These are phyloP conservation scores for Suillus spraguei DNA, from an alignment of 768 basidiomycete genomes.

Conservation along the genomic window DNA sequence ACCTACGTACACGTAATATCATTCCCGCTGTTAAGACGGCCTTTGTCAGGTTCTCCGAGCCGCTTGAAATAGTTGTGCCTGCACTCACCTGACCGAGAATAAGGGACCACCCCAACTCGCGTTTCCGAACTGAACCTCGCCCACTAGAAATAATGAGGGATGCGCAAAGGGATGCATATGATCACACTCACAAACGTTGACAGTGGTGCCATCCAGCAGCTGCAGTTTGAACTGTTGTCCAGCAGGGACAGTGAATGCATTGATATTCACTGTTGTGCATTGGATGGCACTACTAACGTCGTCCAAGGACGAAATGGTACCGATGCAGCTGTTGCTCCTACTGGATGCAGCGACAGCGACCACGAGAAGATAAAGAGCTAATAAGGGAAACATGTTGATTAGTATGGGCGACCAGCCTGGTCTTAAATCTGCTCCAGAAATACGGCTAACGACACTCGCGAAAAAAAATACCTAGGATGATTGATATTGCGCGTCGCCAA, in stretches of 20 bases:
- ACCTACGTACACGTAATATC: conserved; percentile 47
- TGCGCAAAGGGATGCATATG: background rate
- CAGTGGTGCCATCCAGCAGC: conserved; percentile 51
- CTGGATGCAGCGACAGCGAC: conserved; percentile 19
- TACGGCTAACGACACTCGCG: background rate
- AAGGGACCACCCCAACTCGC: conserved; percentile 55
- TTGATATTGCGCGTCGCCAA: background rate
- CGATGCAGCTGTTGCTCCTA: conserved; percentile 37
- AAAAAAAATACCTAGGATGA: background rate
- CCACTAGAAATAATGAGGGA: conserved; percentile 39
- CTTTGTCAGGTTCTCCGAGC: background rate
- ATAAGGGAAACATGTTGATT: conserved; percentile 14
- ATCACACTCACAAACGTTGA: conserved; percentile 54
- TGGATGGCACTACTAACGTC: conserved; percentile 53
- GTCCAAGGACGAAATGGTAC: conserved; percentile 53
- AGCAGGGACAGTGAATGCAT: conserved; percentile 57
- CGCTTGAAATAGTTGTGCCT: background rate
- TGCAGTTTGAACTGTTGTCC: conserved; percentile 51
- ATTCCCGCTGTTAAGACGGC: conserved; percentile 40
- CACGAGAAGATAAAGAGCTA: conserved; percentile 22
- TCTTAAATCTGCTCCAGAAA: background rate
- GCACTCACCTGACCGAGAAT: conserved; percentile 49
- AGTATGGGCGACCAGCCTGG: background rate
- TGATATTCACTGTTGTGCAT: conserved; percentile 61
- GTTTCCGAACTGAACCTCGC: conserved; percentile 59